Conservation (phyloP, 352 stramenopile species). For the Pythium coloratum region DNA sequence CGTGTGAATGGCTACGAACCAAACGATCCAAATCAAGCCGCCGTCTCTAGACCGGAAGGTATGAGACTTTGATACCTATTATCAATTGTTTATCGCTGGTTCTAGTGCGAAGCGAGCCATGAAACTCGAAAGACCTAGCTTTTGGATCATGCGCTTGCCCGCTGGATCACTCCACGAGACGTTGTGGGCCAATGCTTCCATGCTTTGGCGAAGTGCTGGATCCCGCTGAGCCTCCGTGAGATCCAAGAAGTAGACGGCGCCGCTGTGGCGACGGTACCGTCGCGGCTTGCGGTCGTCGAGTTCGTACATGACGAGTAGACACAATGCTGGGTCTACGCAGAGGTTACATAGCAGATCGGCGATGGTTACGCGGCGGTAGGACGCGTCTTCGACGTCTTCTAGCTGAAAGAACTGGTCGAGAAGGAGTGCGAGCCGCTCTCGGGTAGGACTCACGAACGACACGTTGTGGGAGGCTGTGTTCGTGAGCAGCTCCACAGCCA, state of each 20-base stretch:
- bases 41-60: too few species aligned
- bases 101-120: conserved; percentile 50
- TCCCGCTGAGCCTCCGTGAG: conserved; percentile 43
- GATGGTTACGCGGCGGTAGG: conserved; percentile 40
- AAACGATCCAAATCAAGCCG: background rate
- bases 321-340: conserved; percentile 42
- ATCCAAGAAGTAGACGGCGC: conserved; percentile 57
- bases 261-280: conserved; percentile 41
- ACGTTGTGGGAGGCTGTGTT: conserved; percentile 25
- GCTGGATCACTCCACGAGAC: conserved; percentile 70
- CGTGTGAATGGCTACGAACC: background rate
- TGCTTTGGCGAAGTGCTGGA: conserved; percentile 50
- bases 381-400: background rate
- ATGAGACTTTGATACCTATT: background rate
- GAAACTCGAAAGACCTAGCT: conserved; percentile 65
- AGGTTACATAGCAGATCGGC: conserved; percentile 67
- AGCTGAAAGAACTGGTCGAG: conserved; percentile 41
- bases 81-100: conserved; percentile 40
- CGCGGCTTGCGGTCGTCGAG: conserved; percentile 58
- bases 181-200: conserved; percentile 69
- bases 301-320: conserved; percentile 65
- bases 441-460: conserved; percentile 21
- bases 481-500: conserved; percentile 23
- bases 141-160: conserved; percentile 67
- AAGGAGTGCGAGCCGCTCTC: conserved; percentile 30